These are phyloP conservation scores for Hansenula sp. DNA, from an alignment of 1,139 yeast species.

Conservation along the genomic window DNA sequence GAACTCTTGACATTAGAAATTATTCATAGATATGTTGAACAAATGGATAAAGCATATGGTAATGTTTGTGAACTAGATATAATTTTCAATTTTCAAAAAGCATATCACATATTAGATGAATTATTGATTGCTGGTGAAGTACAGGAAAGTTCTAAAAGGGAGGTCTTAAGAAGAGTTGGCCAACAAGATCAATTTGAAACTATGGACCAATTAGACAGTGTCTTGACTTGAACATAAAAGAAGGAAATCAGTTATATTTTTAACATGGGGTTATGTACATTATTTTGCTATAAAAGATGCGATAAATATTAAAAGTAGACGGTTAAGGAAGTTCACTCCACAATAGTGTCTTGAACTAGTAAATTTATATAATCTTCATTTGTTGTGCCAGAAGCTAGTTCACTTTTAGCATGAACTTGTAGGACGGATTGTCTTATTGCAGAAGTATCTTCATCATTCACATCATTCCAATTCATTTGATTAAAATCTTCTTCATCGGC, in stretches of 20 bases:
- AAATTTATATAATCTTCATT: slow-evolving; percentile 30
- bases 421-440: slow-evolving; percentile 28
- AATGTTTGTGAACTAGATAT: slow-evolving; percentile 93
- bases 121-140: slow-evolving; percentile 76
- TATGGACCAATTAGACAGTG: slow-evolving; percentile 52
- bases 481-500: slow-evolving; percentile 72
- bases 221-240: slow-evolving; percentile 31
- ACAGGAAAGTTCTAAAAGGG: slow-evolving; percentile 80
- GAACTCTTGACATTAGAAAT: slow-evolving; percentile 83
- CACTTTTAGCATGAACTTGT: slow-evolving; percentile 19
- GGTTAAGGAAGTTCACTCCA: slow-evolving; percentile 1
- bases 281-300: background rate
- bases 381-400: slow-evolving; percentile 29
- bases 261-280: background rate
- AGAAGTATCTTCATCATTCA: slow-evolving; percentile 34
- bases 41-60: slow-evolving; percentile 95
- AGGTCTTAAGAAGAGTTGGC: slow-evolving; percentile 69
- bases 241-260: no score
- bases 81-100: slow-evolving; percentile 91
- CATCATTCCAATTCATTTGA: slow-evolving; percentile 44
- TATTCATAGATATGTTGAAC: slow-evolving; percentile 92
- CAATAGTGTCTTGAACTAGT: slow-evolving; percentile 21
- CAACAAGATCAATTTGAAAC: slow-evolving; percentile 78
- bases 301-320: no score
- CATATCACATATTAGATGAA: slow-evolving; percentile 90